Evolutionary conservation across 2,329 filamentous ascomycete species (phyloP).

Genomic region (Grosmannia serpens): DNA sequence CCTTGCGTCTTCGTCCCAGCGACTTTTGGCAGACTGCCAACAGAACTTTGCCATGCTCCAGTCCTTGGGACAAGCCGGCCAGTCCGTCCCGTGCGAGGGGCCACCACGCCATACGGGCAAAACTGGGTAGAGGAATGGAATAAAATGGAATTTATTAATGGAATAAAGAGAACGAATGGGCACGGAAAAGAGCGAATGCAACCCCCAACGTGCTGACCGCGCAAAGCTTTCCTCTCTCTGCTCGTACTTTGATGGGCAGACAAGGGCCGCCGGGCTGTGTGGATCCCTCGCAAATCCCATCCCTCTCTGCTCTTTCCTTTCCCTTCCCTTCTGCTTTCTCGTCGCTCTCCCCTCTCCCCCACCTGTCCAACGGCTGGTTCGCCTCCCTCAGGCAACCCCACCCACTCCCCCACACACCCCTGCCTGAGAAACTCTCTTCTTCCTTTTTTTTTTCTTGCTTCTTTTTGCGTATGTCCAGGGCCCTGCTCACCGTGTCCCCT

Average conservation of each 20-base stretch:
- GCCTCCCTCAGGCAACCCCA: neutral
- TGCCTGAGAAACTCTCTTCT: neutral
- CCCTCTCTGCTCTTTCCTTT: neutral
- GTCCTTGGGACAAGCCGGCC: too few relatives aligned
- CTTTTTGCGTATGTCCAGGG: neutral
- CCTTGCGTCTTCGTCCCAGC: neutral
- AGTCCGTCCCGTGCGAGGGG: too few relatives aligned
- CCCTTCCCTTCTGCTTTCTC: neutral
- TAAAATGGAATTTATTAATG: neutral
- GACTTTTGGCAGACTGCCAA: neutral
- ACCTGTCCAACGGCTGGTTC: neutral
- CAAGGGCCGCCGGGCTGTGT: too few relatives aligned
- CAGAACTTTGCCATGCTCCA: neutral
- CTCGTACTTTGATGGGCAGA: neutral
- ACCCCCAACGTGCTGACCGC: neutral
- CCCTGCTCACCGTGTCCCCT: neutral
- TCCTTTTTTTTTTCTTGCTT: neutral
- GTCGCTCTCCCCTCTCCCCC: neutral
- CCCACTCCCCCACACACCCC: neutral
- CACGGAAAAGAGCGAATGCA: neutral
- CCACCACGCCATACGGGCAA: neutral
- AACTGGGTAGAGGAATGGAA: neutral
- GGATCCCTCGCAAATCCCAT: neutral
- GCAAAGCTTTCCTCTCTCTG: neutral
- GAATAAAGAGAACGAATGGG: neutral